Evolutionary conservation across 2,329 filamentous ascomycete genomes (phyloP), one percentile per base, ranked within the genome.

Genomic region (Clarireedia hainanense): DNA sequence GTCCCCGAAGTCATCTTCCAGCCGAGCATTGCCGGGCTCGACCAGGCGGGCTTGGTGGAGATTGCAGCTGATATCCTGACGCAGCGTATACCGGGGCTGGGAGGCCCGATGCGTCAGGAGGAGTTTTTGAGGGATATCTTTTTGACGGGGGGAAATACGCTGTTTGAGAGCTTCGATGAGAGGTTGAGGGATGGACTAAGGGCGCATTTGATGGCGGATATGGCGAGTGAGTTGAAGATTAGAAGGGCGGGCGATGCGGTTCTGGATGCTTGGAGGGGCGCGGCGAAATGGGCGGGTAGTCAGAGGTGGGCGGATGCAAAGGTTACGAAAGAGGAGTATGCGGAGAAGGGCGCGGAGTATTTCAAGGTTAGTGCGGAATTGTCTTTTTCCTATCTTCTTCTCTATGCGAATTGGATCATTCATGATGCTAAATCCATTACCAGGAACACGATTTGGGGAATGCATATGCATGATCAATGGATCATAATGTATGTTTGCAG

Each of bases 1-100:
- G 90, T 95, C 2, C 91, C 91, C 3, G 92, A 97, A 73, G 86
- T 96, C 7, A 80, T 96, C 17, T 96, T 96, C 75, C 89, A 95
- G 68, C 92, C 91, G 0, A 85, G 86, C 15, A 95, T 97, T 67
- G 91, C 91, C 0, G 91, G 91, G 6, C 75, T 96, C 47, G 91
- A 97, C 70, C 94, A 99, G 73, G 90, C 92, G 1, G 94, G 94
- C 27, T 81, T 99, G 50, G 80, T 96, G 17, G 94, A 99, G 71
- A 95, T 97, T 57, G 88, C 89, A 0, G 86, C 90, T 15, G 90
- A 95, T 66, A 94, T 99, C 60, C 77, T 97, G 24, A 90, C 82
- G 47, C 89, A 95, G 72, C 85, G 94, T 3, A 82, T 97, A 12
- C 74, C 74, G 1, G 74, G 75, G 49, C 66, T 81, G 52, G 71